A percentile compares a stretch with the other conserved stretches of the same genome.
phyloP scores from a whole-genome alignment of 1,284 basidiomycete species.

The Rhodofomes roseus region DNA sequence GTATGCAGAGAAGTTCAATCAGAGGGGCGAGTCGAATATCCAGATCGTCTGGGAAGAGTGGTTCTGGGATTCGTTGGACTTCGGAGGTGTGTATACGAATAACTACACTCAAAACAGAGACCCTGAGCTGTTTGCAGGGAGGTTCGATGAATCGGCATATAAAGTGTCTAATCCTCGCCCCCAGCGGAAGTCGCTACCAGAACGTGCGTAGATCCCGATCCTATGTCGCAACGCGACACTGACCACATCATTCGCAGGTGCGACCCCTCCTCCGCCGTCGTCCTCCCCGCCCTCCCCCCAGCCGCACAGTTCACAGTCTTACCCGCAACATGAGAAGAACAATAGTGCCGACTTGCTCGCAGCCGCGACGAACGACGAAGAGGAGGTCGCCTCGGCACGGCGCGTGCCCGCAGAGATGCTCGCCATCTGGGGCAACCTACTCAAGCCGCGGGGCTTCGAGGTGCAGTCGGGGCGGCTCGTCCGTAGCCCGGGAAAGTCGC shows the following conservation, averaged over 20 bases:
- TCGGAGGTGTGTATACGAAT: conserved; percentile 43
- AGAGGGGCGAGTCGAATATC: conserved; percentile 59
- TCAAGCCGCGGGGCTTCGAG: conserved; percentile 61
- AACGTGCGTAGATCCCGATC: conserved; percentile 10
- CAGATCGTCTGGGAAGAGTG: conserved; percentile 81
- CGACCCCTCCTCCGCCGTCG: conserved; percentile 4
- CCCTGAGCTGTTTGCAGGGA: conserved; percentile 26
- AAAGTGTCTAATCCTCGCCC: conserved; percentile 56
- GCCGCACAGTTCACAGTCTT: neutral
- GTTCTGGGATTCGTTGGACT: conserved; percentile 78
- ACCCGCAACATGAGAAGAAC: neutral
- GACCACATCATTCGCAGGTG: neutral
- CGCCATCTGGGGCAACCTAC: conserved; percentile 63
- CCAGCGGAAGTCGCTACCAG: conserved; percentile 34
- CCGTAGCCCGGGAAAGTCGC: conserved; percentile 49
- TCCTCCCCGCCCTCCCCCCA: conserved; percentile 5
- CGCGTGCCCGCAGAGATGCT: conserved; percentile 57
- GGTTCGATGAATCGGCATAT: conserved; percentile 54
- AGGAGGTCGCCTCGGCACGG: conserved; percentile 50
- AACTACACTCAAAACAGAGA: neutral
- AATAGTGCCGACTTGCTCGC: conserved; percentile 10
- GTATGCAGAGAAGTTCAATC: conserved; percentile 67
- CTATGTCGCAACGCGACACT: neutral
- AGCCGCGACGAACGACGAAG: conserved; percentile 34
- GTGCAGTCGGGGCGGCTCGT: conserved; percentile 51